Conservation (phyloP, 352 stramenopile species). For the Aphanomyces astaci region DNA sequence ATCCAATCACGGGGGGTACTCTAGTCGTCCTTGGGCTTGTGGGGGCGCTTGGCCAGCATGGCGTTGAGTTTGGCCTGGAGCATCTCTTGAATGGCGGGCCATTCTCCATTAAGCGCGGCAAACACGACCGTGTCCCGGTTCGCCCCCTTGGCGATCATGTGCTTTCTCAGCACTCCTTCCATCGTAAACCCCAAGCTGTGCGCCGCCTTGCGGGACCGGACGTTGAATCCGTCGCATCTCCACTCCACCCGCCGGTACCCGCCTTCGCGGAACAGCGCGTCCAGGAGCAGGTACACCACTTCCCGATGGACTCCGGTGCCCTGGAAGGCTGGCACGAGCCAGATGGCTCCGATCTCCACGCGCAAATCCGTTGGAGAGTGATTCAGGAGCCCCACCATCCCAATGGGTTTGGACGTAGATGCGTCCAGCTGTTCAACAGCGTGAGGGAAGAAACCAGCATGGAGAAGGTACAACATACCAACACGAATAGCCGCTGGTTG, state of each 20-base stretch:
- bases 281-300: constrained; percentile 58
- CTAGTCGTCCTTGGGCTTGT: constrained; percentile 22
- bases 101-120: constrained; percentile 82
- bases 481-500: constrained; percentile 47
- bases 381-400: constrained; percentile 64
- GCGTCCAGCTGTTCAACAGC: constrained; percentile 37
- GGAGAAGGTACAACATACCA: constrained; percentile 28
- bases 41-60: constrained; percentile 10
- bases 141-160: constrained; percentile 74
- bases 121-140: constrained; percentile 84
- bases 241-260: constrained; percentile 84
- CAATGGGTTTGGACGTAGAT: constrained; percentile 44
- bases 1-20: not conserved
- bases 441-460: constrained; percentile 8
- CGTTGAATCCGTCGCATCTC: constrained; percentile 80
- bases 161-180: constrained; percentile 83
- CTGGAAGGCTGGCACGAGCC: constrained; percentile 74
- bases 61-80: constrained; percentile 34
- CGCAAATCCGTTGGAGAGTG: constrained; percentile 76
- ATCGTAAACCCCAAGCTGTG: constrained; percentile 80
- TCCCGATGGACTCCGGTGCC: constrained; percentile 44
- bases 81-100: constrained; percentile 57
- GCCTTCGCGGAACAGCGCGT: constrained; percentile 48
- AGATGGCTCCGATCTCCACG: constrained; percentile 69
- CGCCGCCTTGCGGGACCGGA: constrained; percentile 62